Evolutionary conservation across 352 stramenopile species (phyloP).

Genomic region (Saprolegnia diclina): DNA sequence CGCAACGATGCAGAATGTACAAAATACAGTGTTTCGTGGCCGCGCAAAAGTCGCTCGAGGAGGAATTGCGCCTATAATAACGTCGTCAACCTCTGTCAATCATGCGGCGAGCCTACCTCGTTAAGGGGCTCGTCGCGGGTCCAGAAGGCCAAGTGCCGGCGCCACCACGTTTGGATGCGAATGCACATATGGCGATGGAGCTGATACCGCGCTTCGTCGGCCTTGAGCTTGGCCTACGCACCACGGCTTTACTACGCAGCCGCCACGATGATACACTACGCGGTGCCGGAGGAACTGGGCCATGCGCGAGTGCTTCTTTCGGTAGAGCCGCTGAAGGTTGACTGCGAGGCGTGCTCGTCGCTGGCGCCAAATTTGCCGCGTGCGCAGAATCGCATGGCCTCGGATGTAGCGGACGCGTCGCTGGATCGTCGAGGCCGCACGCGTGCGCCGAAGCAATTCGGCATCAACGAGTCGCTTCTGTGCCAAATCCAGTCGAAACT

Average conservation of each 20-base stretch:
- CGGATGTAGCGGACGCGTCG: slow-evolving; percentile 26
- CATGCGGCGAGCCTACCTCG: background rate
- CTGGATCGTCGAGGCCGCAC: slow-evolving; percentile 34
- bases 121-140: slow-evolving; percentile 7
- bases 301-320: slow-evolving; percentile 16
- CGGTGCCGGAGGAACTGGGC: slow-evolving; percentile 7
- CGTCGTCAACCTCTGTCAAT: background rate
- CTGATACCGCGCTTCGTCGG: slow-evolving; percentile 5
- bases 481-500: slow-evolving; percentile 29
- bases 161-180: slow-evolving; percentile 23
- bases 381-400: slow-evolving; percentile 38
- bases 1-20: background rate
- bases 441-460: slow-evolving; percentile 9
- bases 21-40: slow-evolving; percentile 31
- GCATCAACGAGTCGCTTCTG: slow-evolving; percentile 25
- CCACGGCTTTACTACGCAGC: background rate
- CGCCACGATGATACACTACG: background rate
- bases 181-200: slow-evolving; percentile 4
- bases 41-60: slow-evolving; percentile 38
- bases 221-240: slow-evolving; percentile 5
- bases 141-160: background rate
- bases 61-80: slow-evolving; percentile 35
- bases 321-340: slow-evolving; percentile 43
- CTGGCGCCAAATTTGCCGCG: slow-evolving; percentile 33
- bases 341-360: slow-evolving; percentile 39